Base-by-base conservation (phyloP, 805 yeast species). In the Candida loeiensis region DNA sequence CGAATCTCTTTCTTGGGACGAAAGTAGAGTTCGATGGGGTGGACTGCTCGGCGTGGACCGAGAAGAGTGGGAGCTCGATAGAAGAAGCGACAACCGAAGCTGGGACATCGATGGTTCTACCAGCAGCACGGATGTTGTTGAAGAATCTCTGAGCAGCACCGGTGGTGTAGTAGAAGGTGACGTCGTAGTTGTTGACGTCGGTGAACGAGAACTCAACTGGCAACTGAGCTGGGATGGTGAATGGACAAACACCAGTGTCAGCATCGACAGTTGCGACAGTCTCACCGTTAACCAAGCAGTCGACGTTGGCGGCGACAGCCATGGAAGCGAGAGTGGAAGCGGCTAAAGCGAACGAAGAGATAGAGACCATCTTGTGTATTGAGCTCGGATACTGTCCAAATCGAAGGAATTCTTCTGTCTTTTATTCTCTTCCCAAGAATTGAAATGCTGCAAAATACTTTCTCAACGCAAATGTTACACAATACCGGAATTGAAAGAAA, bases 11-110 rank as follows among this genome's bases (percentile, higher is more conserved):
- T 57, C 65, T 64, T 54, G 64, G 51, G 26, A 66, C 66, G 44
- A 63, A 60, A 47, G 72, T 63, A 28, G 72, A 65, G 63, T 67
- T 67, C 24, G 63, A 46, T 27, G 58, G 53, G 35, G 69, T 64
- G 12, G 51, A 34, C 46, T 53, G 39, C 25, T 51, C 51, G 12
- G 41, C 47, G 45, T 54, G 61, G 36, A 66, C 63, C 11, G 19
- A 6, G 21, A 30, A 30, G 21, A 30, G 33, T 6, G 33, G 33
- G n/a, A 30, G 21, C 20, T 18, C 33, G 6, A 8, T 9, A 4
- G 7, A 11, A 20, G 9, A 3, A 33, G 56, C 61, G 63, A 36
- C 63, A 26, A 60, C 43, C 14, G 62, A 53, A 41, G 50, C 35
- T 43, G 71, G 64, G 39, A 63, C 48, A 13, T 30, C 30, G 36